Conservation (phyloP, 371 early-diverging fungal species). For the Syncephalastrum racemosum region DNA sequence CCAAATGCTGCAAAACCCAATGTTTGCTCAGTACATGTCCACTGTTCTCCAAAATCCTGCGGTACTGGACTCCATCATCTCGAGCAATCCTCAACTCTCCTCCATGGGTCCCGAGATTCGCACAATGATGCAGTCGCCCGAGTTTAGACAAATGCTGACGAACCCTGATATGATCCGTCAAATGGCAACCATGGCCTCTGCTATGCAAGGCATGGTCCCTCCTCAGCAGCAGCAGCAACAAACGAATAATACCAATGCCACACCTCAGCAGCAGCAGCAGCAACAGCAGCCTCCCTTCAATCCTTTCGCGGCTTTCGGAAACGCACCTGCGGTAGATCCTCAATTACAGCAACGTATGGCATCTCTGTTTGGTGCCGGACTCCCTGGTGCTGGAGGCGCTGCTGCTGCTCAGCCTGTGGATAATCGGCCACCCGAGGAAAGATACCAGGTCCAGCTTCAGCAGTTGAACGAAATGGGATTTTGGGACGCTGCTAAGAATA, state of each 20-base stretch:
- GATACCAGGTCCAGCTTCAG: constrained; percentile 86
- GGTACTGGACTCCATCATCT: constrained; percentile 79
- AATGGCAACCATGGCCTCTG: constrained; percentile 74
- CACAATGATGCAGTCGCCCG: constrained; percentile 74
- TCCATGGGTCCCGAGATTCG: constrained; percentile 87
- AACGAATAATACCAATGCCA: constrained; percentile 6
- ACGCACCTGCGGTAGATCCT: constrained; percentile 45
- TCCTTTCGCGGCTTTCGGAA: constrained; percentile 66
- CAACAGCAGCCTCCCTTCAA: constrained; percentile 48
- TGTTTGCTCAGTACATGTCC: constrained; percentile 79
- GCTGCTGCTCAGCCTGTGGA: constrained; percentile 38
- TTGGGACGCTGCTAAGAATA: constrained; percentile 86
- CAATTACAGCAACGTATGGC: constrained; percentile 53
- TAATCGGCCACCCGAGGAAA: constrained; percentile 82
- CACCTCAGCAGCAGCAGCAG: constrained; percentile 11
- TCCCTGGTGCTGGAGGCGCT: constrained; percentile 37
- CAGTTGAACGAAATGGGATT: constrained; percentile 98
- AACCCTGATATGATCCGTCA: constrained; percentile 82
- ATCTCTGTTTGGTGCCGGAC: constrained; percentile 32
- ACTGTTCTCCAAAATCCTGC: constrained; percentile 79
- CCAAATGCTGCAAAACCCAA: constrained; percentile 81
- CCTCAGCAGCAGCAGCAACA: constrained; percentile 18
- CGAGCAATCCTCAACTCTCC: constrained; percentile 79
- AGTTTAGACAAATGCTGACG: constrained; percentile 82
- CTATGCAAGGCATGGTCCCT: constrained; percentile 56